Base-by-base conservation (phyloP, 768 basidiomycete genomes). In the Rossbeevera mucosa region DNA sequence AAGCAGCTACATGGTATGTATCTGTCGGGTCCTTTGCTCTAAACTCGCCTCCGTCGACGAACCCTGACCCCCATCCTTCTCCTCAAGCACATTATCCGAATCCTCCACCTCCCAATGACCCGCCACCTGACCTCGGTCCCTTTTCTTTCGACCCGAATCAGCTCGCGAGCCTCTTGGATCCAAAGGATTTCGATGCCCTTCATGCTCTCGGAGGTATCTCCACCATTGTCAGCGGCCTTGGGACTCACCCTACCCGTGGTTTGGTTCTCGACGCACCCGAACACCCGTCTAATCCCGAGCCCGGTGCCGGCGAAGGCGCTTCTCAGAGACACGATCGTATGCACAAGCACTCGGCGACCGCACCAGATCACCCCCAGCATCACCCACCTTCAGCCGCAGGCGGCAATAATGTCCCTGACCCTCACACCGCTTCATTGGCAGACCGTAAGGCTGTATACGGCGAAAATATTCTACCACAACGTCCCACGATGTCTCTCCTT, bases 111-210 rank as follows among this genome's bases (percentile, higher is more conserved):
- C 53, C 61, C 7, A 73, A 76, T 55, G 77, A 80, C 55, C 64
- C 70, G 16, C 60, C 55, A 4, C 71, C 74, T 33, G 79, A 94
- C 64, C 80, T 85, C 1, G 68, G 79, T 1, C 90, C 91, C 0
- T 96, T 95, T 68, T 65, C 63, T 11, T 84, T 85, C 62, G 83
- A 82, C 51, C 91, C 94, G 0, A 80, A 77, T 54, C 73, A 78
- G 46, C 83, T 97, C 14, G 94, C 94, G 1, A 80, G 82, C 54
- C 79, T 96, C 48, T 82, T 98, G 31, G 94, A 98, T 65, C 93
- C 94, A 8, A 97, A 96, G 71, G 85, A 75, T 56, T 57, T 94
- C 11, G 78, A 85, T 2, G 65, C 76, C 13, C 78, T 99, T 28
- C 73, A 73, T 16, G 69, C 68, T 11, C 75, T 95, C 30, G 94